Evolutionary conservation across 768 basidiomycete genomes (phyloP), one percentile per base, ranked within the genome.

Genomic region (Boletus subcaerulescens): DNA sequence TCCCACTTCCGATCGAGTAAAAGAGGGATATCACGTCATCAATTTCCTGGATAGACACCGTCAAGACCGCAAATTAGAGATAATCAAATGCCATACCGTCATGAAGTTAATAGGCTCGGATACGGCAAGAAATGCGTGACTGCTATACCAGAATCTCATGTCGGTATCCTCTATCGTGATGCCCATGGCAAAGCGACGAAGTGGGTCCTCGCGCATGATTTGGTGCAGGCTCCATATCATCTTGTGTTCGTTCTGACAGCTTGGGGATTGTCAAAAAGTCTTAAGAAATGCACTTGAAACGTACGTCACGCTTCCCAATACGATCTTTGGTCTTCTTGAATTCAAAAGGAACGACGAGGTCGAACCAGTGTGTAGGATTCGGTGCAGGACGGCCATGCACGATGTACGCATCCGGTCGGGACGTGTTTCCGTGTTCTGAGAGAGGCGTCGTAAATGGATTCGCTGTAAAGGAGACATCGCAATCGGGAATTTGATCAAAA

Each of bases 101-200:
- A 17, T 17, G 10, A 62, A 59, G 31, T 59, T 3, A 5, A 63
- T n/a, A 0, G 54, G 48, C 13, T 12, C 17, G 1, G 50, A 56
- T 0, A 42, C 26, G 1, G 46, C 43, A 12, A 62, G 48, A 2
- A 46, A 32, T 17, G 50, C 47, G n/a, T 36, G 39, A 36, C 44
- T 58, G 13, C 3, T 12, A 9, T 42, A 65, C 72, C 73, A 74
- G 15, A 73, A 0, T 17, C 70, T 57, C 62, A 65, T 59, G 0
- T 31, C 2, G 0, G 24, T 57, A 36, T 66, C 53, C 49, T 72
- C 65, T 10, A 70, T 53, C 0, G 64, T 70, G 18, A 72, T 61
- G 1, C 67, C 69, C n/a, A 67, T 60, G 1, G 60, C 52, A 40
- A 68, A 66, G 1, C 61, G 50, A 1, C 63, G 57, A 26, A 62